phyloP scores from a whole-genome alignment of 805 yeast genomes.

The Saturnispora mendoncae region DNA sequence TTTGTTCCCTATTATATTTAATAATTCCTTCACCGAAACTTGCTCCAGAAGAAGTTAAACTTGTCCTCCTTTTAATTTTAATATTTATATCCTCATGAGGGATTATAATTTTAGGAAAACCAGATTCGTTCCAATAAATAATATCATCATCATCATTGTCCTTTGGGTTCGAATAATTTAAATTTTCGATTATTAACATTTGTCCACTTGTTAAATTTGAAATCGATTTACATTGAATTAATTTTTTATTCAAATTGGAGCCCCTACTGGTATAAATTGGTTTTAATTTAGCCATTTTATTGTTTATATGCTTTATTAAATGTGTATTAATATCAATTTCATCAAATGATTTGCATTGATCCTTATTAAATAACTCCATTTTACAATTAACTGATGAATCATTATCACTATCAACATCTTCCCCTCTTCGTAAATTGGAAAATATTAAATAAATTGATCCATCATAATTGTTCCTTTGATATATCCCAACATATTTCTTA shows the following conservation, averaged over 20 bases:
- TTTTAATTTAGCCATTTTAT: constrained; percentile 7
- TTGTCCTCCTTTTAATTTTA: constrained; percentile 14
- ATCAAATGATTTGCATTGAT: constrained; percentile 16
- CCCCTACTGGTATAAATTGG: constrained; percentile 20
- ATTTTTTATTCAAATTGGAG: constrained; percentile 15
- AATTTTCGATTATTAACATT: constrained; percentile 8
- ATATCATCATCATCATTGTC: constrained; percentile 15
- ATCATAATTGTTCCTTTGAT: constrained; percentile 21
- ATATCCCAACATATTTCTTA: constrained; percentile 19
- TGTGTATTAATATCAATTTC: constrained; percentile 21
- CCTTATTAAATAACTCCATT: constrained; percentile 14
- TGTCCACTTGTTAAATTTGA: constrained; percentile 2
- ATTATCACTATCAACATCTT: not conserved
- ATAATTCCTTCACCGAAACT: constrained; percentile 31
- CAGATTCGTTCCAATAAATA: constrained; percentile 8
- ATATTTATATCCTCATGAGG: constrained; percentile 2
- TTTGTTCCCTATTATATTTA: constrained; percentile 27
- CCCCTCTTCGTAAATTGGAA: constrained; percentile 7
- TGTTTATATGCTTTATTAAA: constrained; percentile 1
- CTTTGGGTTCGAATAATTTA: constrained; percentile 13
- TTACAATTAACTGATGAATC: not conserved
- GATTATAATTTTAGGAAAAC: constrained; percentile 12
- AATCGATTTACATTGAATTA: constrained; percentile 18
- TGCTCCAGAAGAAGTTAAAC: constrained; percentile 30
- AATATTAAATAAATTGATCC: constrained; percentile 24